Percentiles rank a stretch among this genome's conserved stretches.
phyloP scores from a whole-genome alignment of 345 rosid species.

The Eucalyptus sp. region DNA sequence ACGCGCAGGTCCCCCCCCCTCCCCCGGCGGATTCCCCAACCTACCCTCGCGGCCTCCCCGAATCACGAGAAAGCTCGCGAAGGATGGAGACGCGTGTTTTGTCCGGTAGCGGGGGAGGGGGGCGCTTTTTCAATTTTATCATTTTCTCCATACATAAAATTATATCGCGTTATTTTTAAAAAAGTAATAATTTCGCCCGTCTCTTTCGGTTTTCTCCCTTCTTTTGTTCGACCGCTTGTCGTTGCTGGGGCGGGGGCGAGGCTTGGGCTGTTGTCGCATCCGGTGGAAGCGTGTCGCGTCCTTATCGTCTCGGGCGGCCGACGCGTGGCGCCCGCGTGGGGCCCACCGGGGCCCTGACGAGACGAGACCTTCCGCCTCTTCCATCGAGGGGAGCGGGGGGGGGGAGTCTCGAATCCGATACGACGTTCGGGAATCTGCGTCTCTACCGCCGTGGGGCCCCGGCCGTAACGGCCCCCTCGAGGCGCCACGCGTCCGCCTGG shows the following conservation, averaged over 20 bases:
- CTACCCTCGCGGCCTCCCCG: neutral
- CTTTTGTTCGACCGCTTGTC: neutral
- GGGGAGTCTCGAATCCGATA: neutral
- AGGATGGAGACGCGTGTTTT: neutral
- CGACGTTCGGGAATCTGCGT: neutral
- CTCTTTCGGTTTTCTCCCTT: neutral
- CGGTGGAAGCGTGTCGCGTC: neutral
- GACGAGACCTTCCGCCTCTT: neutral
- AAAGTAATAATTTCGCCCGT: neutral
- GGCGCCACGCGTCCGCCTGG: neutral
- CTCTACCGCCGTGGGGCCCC: neutral
- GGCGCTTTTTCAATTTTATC: neutral
- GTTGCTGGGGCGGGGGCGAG: neutral
- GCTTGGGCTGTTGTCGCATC: neutral
- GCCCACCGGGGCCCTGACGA: neutral
- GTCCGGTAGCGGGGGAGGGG: neutral
- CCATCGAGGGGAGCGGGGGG: neutral
- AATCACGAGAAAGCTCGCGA: neutral
- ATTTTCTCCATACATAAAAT: neutral
- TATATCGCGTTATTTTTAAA: neutral
- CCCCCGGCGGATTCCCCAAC: neutral
- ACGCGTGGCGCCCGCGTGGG: neutral
- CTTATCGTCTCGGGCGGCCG: neutral
- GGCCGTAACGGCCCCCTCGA: neutral
- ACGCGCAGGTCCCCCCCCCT: neutral